Evolutionary conservation across 176 grass and related monocot species (phyloP), one percentile per base, ranked within the genome.

Genomic region (Phoenix roebelenii): DNA sequence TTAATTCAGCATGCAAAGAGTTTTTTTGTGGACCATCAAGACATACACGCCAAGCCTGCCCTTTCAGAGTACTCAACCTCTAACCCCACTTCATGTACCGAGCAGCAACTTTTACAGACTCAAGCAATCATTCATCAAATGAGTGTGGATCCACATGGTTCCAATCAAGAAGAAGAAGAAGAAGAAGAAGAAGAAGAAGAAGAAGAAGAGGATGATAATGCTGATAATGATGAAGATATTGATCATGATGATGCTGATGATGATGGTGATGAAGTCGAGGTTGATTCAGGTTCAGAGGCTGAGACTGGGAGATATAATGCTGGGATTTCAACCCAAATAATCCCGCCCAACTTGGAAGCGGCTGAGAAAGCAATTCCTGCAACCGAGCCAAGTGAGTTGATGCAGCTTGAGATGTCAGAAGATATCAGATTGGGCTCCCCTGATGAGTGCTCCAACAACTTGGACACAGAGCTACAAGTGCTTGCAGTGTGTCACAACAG

Each of bases 21-120:
- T 51, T 73, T 80, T 76, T 98, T 88, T 79, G 61, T 79, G 61
- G 84, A 85, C 49, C 76, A 81, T 16, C 25, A 71, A 20, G 70
- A 82, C 23, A 51, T 70, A 50, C 61, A 69, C 22, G 71, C 64
- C 55, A 71, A 73, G 73, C 76, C 93, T 16, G 78, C 70, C n/a
- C 26, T 85, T 20, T 98, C 84, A 16, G 80, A 82, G 44, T 80
- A 90, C 25, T 96, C 91, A 60, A 90, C 80, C 16, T 98, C 87
- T 44, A 85, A 80, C 64, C 87, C 69, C 35, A 53, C 76, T 19
- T 29, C 68, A 0, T 67, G 76, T 54, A 74, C 23, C 29, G 69
- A 70, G 29, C 57, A 68, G 56, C 65, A 70, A 5, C 35, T 64
- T 0, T 18, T 60, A 16, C 68, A 72, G 25, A 52, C 58, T 3